These are phyloP conservation scores for Penicillium janthinellum DNA, from an alignment of 2,329 filamentous ascomycete genomes.

Conservation along the genomic window DNA sequence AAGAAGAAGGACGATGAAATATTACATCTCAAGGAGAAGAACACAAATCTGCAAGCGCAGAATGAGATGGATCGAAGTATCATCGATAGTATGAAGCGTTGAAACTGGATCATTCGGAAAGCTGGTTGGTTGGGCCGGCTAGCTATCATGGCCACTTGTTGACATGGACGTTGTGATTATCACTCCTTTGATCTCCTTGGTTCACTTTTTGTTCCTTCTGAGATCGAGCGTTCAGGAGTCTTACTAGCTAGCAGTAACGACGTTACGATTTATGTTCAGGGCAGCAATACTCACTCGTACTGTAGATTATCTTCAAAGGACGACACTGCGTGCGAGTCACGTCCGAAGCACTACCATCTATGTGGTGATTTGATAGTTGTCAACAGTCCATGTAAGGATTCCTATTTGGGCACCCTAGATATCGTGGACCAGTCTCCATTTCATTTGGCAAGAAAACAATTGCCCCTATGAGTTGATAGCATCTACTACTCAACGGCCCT, in stretches of 20 bases:
- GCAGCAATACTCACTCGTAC: not conserved
- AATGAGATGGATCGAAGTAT: conserved; percentile 55
- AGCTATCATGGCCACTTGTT: not conserved
- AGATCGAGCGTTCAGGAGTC: not conserved
- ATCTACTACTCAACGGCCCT: no score
- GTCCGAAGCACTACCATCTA: not conserved
- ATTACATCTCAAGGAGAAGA: conserved; percentile 65
- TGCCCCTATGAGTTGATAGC: no score
- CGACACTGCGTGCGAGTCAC: not conserved
- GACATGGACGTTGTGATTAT: not conserved
- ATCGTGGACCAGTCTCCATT: no score
- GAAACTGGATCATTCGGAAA: not conserved
- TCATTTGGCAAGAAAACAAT: no score
- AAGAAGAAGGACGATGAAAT: conserved; percentile 67
- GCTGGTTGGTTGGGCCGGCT: no score
- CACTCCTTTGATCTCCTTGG: not conserved
- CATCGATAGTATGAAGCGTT: conserved; percentile 39
- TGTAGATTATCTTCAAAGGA: not conserved
- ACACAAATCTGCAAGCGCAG: conserved; percentile 61
- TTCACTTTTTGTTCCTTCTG: not conserved
- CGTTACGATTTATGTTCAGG: not conserved
- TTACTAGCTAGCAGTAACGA: not conserved
- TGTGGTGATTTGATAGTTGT: no score
- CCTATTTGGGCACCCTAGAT: no score
- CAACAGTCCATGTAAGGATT: no score